Conservation (phyloP, 805 yeast genomes). For the Cyberlindnera meyerae region DNA sequence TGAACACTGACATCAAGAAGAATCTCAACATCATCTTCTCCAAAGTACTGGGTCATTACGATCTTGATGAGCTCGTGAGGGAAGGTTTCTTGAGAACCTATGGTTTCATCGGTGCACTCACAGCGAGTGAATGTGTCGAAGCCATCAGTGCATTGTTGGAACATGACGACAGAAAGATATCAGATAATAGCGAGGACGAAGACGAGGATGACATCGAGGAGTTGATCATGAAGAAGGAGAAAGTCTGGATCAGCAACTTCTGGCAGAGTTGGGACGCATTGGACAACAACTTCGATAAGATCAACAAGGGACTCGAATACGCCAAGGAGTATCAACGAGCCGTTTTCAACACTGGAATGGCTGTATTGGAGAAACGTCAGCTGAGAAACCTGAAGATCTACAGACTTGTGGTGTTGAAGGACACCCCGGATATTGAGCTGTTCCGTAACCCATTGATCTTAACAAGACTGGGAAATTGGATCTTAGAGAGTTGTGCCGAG, state of each 20-base stretch:
- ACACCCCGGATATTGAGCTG: conserved; percentile 74
- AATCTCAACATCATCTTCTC: conserved; percentile 64
- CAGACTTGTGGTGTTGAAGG: conserved; percentile 82
- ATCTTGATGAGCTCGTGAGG: conserved; percentile 73
- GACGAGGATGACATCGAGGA: conserved; percentile 29
- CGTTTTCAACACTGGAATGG: conserved; percentile 82
- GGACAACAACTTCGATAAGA: conserved; percentile 43
- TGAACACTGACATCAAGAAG: conserved; percentile 75
- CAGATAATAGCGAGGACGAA: conserved; percentile 3
- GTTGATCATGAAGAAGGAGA: conserved; percentile 41
- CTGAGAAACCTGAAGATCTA: conserved; percentile 76
- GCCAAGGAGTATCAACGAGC: conserved; percentile 83
- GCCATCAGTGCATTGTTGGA: conserved; percentile 82
- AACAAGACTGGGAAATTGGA: conserved; percentile 83
- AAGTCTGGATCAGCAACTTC: conserved; percentile 70
- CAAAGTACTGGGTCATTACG: conserved; percentile 68
- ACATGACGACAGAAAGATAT: conserved; percentile 38
- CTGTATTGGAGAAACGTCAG: conserved; percentile 77
- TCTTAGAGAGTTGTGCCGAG: conserved; percentile 84
- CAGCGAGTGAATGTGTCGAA: conserved; percentile 93
- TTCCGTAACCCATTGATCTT: conserved; percentile 85
- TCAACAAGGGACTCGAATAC: conserved; percentile 67
- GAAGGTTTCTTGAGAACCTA: conserved; percentile 84
- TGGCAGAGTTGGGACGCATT: conserved; percentile 68
- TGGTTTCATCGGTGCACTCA: conserved; percentile 81